Percentiles rank a stretch among this genome's conserved stretches.
phyloP scores from a whole-genome alignment of 2,329 filamentous ascomycete genomes.

The Tolypocladium endophyticum region DNA sequence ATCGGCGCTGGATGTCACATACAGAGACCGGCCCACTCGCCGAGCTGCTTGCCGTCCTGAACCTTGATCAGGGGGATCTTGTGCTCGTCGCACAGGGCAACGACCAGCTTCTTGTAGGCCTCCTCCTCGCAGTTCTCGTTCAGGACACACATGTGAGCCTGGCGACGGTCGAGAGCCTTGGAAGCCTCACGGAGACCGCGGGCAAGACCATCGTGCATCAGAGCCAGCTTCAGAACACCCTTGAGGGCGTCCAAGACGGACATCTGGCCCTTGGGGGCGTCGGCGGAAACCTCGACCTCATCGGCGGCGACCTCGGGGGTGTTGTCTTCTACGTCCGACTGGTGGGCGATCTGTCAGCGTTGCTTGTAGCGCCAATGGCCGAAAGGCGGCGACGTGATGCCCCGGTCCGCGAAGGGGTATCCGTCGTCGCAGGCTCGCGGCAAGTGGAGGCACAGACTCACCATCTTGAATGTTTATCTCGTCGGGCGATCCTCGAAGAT shows the following conservation, averaged over 20 bases:
- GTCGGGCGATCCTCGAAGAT: slow-evolving; percentile 63
- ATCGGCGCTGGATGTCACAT: slow-evolving; percentile 35
- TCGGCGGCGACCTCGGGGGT: slow-evolving; percentile 67
- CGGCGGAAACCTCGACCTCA: slow-evolving; percentile 94
- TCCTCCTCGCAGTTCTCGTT: slow-evolving; percentile 99
- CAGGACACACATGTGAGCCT: slow-evolving; percentile 99
- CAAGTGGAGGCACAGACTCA: slow-evolving; percentile 25
- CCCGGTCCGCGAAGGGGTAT: not conserved
- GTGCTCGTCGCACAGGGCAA: slow-evolving; percentile 97
- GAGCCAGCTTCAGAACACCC: slow-evolving; percentile 94
- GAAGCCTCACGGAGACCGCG: slow-evolving; percentile 96
- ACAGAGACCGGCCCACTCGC: slow-evolving; percentile 99
- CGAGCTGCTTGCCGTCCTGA: slow-evolving; percentile 97
- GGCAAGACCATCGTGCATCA: slow-evolving; percentile 99
- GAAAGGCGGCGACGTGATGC: not conserved
- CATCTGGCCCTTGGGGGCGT: slow-evolving; percentile 90
- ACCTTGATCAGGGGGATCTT: slow-evolving; percentile 99
- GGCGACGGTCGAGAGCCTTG: slow-evolving; percentile 96
- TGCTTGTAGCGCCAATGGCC: not conserved
- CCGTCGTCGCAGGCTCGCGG: not conserved
- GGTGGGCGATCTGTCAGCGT: slow-evolving; percentile 9
- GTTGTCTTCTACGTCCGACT: slow-evolving; percentile 99
- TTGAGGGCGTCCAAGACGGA: slow-evolving; percentile 97
- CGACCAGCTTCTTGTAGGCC: slow-evolving; percentile 99
- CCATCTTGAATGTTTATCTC: slow-evolving; percentile 49